Evolutionary conservation across 805 yeast genomes (phyloP).

Genomic region (Jamesozyma piceae): DNA sequence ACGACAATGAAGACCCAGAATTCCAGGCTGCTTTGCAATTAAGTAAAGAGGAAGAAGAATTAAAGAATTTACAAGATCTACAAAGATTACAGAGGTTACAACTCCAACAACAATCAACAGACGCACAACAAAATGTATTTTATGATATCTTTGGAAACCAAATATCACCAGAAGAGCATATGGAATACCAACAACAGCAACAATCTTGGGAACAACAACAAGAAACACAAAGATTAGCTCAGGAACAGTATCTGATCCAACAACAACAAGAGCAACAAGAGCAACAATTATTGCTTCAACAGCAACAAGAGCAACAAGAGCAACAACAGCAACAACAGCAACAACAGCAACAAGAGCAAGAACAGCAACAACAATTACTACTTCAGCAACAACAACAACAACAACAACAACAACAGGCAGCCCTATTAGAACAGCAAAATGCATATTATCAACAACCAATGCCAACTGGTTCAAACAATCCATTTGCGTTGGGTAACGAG

Average conservation of each 20-base stretch:
- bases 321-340: slow-evolving; percentile 23
- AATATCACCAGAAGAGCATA: slow-evolving; percentile 23
- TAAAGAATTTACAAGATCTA: slow-evolving; percentile 23
- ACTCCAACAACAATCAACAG: slow-evolving; percentile 12
- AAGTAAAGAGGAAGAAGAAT: slow-evolving; percentile 27
- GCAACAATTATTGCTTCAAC: slow-evolving; percentile 2
- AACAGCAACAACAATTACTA: slow-evolving; percentile 2
- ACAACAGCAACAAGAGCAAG: slow-evolving; percentile 21
- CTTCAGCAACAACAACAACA: slow-evolving; percentile 4
- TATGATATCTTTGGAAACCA: slow-evolving; percentile 25
- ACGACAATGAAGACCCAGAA: slow-evolving; percentile 22
- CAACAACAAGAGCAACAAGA: slow-evolving; percentile 3
- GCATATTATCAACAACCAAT: slow-evolving; percentile 39
- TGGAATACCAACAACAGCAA: slow-evolving; percentile 27
- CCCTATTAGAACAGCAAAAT: slow-evolving; percentile 17
- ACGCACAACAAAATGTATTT: slow-evolving; percentile 14
- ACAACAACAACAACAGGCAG: slow-evolving; percentile 5
- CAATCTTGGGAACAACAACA: slow-evolving; percentile 17
- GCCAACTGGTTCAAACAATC: slow-evolving; percentile 68
- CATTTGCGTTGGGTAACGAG: slow-evolving; percentile 45
- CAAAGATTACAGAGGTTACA: slow-evolving; percentile 21
- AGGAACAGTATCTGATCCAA: slow-evolving; percentile 15
- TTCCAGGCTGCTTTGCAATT: slow-evolving; percentile 25
- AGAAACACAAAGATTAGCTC: slow-evolving; percentile 22
- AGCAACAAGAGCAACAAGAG: slow-evolving; percentile 1